phyloP scores from a whole-genome alignment of 1,284 basidiomycete species.

The Ceratobasidium sp. region DNA sequence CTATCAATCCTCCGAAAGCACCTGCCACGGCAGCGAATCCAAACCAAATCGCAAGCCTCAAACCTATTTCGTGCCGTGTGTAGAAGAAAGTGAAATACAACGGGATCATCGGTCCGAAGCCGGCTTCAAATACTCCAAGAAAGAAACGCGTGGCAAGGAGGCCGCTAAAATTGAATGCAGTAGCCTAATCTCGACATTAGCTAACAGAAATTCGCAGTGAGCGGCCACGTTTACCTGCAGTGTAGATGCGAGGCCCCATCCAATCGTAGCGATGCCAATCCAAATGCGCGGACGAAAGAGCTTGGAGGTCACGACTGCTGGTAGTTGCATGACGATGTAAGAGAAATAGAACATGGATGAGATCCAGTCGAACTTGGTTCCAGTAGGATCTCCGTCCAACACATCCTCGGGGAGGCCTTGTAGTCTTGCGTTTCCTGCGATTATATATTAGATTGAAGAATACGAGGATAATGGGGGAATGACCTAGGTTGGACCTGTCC shows the following conservation, averaged over 20 bases:
- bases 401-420: constrained; percentile 70
- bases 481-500: constrained; percentile 71
- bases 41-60: constrained; percentile 78
- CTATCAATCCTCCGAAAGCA: constrained; percentile 65
- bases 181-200: constrained; percentile 55
- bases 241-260: constrained; percentile 74
- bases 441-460: background rate
- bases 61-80: constrained; percentile 74
- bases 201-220: background rate
- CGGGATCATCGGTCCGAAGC: constrained; percentile 75
- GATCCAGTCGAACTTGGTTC: constrained; percentile 73
- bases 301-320: constrained; percentile 70
- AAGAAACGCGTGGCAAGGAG: constrained; percentile 66
- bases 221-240: constrained; percentile 60
- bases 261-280: constrained; percentile 68
- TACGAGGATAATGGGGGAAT: too few species aligned
- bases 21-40: constrained; percentile 80
- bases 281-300: constrained; percentile 69
- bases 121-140: constrained; percentile 74
- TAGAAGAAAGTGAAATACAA: constrained; percentile 80
- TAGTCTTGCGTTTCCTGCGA: constrained; percentile 67
- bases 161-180: constrained; percentile 63
- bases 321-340: constrained; percentile 75
- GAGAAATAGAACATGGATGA: constrained; percentile 78
- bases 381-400: constrained; percentile 70